These are phyloP conservation scores for Leccinum subgranulosum DNA, from an alignment of 768 basidiomycete genomes.

Conservation along the genomic window DNA sequence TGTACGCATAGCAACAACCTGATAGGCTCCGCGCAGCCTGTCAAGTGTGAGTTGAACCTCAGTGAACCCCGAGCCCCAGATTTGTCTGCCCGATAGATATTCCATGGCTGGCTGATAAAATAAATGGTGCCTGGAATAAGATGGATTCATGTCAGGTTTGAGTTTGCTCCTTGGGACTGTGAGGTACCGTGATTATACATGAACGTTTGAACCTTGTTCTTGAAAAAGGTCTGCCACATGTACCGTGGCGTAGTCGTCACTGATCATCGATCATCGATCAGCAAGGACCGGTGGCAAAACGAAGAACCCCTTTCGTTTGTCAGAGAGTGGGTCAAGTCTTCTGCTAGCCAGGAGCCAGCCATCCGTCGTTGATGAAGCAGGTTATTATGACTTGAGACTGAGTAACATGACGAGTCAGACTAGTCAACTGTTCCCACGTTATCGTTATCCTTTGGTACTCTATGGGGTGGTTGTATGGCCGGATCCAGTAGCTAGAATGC, in stretches of 20 bases:
- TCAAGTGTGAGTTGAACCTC: not conserved
- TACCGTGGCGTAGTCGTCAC: too few species aligned
- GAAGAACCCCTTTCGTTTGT: not conserved
- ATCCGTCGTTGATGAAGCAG: not conserved
- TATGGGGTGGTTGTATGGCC: not conserved
- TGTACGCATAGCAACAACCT: not conserved
- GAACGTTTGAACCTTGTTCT: not conserved
- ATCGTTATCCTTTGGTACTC: not conserved
- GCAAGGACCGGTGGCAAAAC: not conserved
- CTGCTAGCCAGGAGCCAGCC: not conserved
- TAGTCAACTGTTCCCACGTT: not conserved
- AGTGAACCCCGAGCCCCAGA: not conserved
- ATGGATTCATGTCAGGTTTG: not conserved
- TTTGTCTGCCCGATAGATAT: not conserved
- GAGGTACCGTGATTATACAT: not conserved
- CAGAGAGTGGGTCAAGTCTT: not conserved
- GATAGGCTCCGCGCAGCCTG: not conserved
- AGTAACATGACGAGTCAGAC: not conserved
- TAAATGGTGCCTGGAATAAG: not conserved
- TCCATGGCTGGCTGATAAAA: not conserved
- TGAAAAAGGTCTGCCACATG: not conserved
- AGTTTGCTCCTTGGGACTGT: not conserved
- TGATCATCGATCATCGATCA: not conserved
- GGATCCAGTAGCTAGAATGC: not conserved
- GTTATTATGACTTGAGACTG: not conserved